Percentiles rank a stretch among this genome's conserved stretches.
These are phyloP conservation scores for Cercospora sojina DNA, from an alignment of 2,329 filamentous ascomycete species.

Conservation along the genomic window DNA sequence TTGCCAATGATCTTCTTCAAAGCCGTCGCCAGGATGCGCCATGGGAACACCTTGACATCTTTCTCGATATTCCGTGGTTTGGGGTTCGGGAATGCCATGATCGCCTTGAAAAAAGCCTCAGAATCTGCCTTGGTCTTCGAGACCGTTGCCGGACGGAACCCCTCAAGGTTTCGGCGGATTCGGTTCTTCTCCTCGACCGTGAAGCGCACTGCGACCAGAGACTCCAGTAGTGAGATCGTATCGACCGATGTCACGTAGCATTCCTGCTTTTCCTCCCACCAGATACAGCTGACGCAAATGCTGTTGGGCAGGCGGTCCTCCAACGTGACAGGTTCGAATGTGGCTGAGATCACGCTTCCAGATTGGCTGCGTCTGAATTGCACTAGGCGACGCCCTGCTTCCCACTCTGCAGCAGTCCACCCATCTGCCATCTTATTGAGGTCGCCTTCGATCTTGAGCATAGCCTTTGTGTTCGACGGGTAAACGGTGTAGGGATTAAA, in stretches of 20 bases:
- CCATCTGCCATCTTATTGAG: slow-evolving; percentile 77
- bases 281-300: slow-evolving; percentile 96
- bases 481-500: slow-evolving; percentile 82
- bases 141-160: slow-evolving; percentile 87
- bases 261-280: slow-evolving; percentile 87
- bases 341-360: slow-evolving; percentile 76
- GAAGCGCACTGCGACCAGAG: slow-evolving; percentile 81
- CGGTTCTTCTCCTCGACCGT: slow-evolving; percentile 98
- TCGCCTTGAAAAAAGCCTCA: slow-evolving; percentile 97
- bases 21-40: slow-evolving; percentile 82
- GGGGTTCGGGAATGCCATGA: slow-evolving; percentile 94
- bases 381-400: slow-evolving; percentile 77
- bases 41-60: slow-evolving; percentile 97
- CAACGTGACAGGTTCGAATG: slow-evolving; percentile 73
- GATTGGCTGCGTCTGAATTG: slow-evolving; percentile 81
- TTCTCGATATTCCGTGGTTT: slow-evolving; percentile 99
- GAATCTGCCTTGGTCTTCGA: slow-evolving; percentile 90
- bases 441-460: slow-evolving; percentile 81
- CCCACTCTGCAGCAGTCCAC: slow-evolving; percentile 81
- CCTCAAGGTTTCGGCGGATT: slow-evolving; percentile 91
- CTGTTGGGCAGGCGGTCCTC: slow-evolving; percentile 79
- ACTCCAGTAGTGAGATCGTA: slow-evolving; percentile 91
- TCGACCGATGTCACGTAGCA: slow-evolving; percentile 96
- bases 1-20: slow-evolving; percentile 98
- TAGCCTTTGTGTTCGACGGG: slow-evolving; percentile 68